These are phyloP conservation scores for Nigrograna mackinnonii DNA, from an alignment of 2,329 filamentous ascomycete genomes.

Conservation along the genomic window DNA sequence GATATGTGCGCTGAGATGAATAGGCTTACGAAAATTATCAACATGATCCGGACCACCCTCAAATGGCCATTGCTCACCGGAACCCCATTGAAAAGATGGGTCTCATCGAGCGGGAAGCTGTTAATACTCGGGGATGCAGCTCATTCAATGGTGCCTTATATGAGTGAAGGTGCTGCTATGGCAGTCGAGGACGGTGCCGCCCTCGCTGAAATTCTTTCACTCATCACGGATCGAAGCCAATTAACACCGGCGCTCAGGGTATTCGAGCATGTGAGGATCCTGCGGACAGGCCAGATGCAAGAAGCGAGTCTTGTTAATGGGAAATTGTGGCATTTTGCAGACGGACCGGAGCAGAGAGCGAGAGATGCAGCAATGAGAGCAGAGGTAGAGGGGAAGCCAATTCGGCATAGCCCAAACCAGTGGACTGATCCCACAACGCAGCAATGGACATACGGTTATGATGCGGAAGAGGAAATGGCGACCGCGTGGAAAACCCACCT, in stretches of 20 bases:
- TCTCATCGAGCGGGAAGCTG: conserved; percentile 12
- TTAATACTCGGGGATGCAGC: conserved; percentile 24
- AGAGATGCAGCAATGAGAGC: conserved; percentile 20
- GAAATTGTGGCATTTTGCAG: conserved; percentile 48
- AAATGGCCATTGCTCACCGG: conserved; percentile 24
- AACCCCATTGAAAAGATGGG: conserved; percentile 14
- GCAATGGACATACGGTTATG: conserved; percentile 54
- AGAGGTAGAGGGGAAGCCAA: conserved; percentile 44
- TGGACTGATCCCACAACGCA: conserved; percentile 54
- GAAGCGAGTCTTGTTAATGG: conserved; percentile 53
- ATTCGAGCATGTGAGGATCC: conserved; percentile 50
- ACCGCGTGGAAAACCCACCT: conserved; percentile 22
- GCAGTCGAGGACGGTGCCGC: conserved; percentile 70
- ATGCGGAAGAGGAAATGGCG: conserved; percentile 42
- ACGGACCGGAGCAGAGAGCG: conserved; percentile 22
- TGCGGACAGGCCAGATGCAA: conserved; percentile 50
- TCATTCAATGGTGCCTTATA: conserved; percentile 25
- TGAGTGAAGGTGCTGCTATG: conserved; percentile 58
- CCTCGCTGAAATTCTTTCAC: conserved; percentile 50
- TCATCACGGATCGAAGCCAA: conserved; percentile 25
- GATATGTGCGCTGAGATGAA: not conserved
- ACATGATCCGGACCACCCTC: conserved; percentile 16
- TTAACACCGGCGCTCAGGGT: conserved; percentile 40
- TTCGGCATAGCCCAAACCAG: conserved; percentile 49
- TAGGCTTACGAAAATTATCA: conserved; percentile 33